Conservation (phyloP, 2,329 filamentous ascomycete genomes). For the Phaeosphaeriaceae sp. region DNA sequence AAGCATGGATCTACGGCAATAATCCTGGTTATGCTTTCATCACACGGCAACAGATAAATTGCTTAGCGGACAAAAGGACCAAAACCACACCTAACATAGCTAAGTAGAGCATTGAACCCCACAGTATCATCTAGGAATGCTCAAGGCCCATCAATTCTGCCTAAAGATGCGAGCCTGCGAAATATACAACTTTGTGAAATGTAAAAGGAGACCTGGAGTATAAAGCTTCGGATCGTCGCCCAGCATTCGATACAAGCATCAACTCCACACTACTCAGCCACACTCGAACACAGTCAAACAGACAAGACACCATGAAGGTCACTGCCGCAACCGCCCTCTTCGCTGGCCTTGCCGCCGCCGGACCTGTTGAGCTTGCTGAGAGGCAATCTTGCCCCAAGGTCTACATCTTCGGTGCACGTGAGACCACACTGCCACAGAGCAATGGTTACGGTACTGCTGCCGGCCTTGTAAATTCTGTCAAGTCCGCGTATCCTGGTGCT, state of each 20-base stretch:
- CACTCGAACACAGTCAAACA: slow-evolving; percentile 5
- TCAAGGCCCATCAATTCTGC: slow-evolving; percentile 36
- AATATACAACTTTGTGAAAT: neutral
- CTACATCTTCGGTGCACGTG: slow-evolving; percentile 55
- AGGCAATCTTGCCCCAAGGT: slow-evolving; percentile 52
- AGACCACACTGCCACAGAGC: slow-evolving; percentile 50
- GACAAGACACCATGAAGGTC: slow-evolving; percentile 38
- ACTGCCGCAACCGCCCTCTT: slow-evolving; percentile 39
- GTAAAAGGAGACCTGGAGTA: slow-evolving; percentile 15
- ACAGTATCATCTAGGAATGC: slow-evolving; percentile 27
- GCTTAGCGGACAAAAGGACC: slow-evolving; percentile 45
- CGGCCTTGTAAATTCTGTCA: slow-evolving; percentile 51
- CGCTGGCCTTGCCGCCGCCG: slow-evolving; percentile 42
- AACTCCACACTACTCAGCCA: slow-evolving; percentile 14
- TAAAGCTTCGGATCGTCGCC: slow-evolving; percentile 22
- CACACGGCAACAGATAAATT: slow-evolving; percentile 39
- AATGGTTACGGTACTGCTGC: slow-evolving; percentile 51
- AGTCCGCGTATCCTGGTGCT: slow-evolving; percentile 50
- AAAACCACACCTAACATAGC: slow-evolving; percentile 16
- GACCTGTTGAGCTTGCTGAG: slow-evolving; percentile 46
- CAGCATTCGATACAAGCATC: slow-evolving; percentile 14
- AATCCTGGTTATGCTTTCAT: slow-evolving; percentile 32
- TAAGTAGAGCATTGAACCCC: slow-evolving; percentile 30
- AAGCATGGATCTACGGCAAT: slow-evolving; percentile 25
- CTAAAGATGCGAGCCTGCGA: slow-evolving; percentile 31